A percentile compares a stretch with the other conserved stretches of the same genome.
phyloP scores from a whole-genome alignment of 768 basidiomycete species.

The Mycena epipterygia region DNA sequence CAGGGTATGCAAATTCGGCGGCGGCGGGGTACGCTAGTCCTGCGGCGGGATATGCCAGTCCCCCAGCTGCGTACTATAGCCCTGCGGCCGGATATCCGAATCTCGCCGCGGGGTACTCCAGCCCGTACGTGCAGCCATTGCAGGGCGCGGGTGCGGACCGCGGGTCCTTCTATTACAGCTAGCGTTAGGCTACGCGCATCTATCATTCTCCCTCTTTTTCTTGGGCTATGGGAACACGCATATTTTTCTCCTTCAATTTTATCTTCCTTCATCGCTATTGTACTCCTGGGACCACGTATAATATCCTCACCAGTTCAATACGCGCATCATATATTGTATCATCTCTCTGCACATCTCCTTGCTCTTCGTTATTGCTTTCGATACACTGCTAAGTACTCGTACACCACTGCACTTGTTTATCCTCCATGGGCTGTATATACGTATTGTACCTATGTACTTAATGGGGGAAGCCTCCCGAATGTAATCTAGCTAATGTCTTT shows the following conservation, averaged over 20 bases:
- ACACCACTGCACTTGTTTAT: constrained; percentile 4
- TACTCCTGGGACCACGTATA: background rate
- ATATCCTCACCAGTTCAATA: constrained; percentile 3
- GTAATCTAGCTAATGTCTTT: no score
- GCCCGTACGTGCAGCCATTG: constrained; percentile 24
- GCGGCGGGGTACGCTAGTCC: background rate
- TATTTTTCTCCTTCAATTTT: background rate
- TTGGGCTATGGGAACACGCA: constrained; percentile 3
- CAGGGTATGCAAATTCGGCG: background rate
- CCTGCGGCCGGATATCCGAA: constrained; percentile 1
- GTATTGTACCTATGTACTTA: background rate
- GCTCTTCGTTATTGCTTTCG: constrained; percentile 26
- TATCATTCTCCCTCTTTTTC: background rate
- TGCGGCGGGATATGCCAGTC: background rate
- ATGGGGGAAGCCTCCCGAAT: no score
- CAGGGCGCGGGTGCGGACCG: background rate
- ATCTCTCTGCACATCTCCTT: background rate
- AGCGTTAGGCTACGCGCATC: constrained; percentile 10
- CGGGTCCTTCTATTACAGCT: constrained; percentile 8
- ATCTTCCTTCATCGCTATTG: background rate
- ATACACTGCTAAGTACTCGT: background rate
- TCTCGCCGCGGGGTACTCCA: constrained; percentile 20
- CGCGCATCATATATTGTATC: background rate
- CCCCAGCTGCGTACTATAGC: background rate
- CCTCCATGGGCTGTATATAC: constrained; percentile 8